phyloP scores from a whole-genome alignment of 2,329 filamentous ascomycete species.

The Colletotrichum kahawae region DNA sequence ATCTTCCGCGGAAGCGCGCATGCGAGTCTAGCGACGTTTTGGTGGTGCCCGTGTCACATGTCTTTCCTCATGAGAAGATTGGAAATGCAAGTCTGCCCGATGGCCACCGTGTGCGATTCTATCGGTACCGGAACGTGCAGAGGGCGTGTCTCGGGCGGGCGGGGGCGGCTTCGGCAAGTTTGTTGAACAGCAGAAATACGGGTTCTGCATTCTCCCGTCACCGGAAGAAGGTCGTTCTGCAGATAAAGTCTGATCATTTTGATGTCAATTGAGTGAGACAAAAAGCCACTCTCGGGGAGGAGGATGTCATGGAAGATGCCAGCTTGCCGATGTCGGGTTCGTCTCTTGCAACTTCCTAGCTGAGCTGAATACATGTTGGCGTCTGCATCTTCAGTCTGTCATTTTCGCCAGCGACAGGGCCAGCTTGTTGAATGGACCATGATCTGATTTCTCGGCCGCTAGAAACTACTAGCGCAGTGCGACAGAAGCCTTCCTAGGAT shows the following conservation, averaged over 20 bases:
- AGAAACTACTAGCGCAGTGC: neutral
- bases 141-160: neutral
- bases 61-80: neutral
- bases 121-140: neutral
- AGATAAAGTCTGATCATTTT: neutral
- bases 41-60: neutral
- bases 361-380: neutral
- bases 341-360: neutral
- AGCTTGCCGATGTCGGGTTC: neutral
- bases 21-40: neutral
- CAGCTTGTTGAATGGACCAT: neutral
- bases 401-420: neutral
- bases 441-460: neutral
- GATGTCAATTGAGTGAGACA: neutral
- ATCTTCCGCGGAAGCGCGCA: neutral
- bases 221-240: neutral
- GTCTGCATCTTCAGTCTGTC: neutral
- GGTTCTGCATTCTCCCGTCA: neutral
- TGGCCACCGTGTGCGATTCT: neutral
- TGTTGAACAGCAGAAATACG: neutral
- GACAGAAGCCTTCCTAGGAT: neutral
- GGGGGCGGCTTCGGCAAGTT: neutral
- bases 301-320: neutral
- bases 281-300: neutral
- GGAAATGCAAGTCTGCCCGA: neutral